Conservation (phyloP, 257 asterid species). For the Solanum appendiculatum region DNA sequence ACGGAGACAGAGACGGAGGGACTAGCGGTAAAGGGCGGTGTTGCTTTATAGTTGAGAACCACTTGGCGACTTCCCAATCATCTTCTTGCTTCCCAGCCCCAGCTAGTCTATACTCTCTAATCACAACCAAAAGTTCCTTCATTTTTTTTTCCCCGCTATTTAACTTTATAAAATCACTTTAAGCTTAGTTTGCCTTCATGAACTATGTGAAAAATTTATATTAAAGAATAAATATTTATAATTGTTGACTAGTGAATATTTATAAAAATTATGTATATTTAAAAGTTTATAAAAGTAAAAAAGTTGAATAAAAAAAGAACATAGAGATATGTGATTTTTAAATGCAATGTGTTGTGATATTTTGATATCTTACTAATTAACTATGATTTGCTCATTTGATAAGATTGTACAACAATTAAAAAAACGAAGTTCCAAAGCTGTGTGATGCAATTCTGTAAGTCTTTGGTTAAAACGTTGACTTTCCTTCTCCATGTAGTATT, state of each 20-base stretch:
- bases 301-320: rapidly evolving
- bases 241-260: too few relatives aligned
- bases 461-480: background rate
- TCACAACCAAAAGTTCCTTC: background rate
- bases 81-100: background rate
- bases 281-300: too few relatives aligned
- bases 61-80: background rate
- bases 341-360: too few relatives aligned
- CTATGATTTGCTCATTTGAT: too few relatives aligned
- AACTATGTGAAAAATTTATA: too few relatives aligned
- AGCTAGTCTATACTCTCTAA: background rate
- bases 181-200: too few relatives aligned
- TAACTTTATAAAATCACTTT: too few relatives aligned
- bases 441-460: background rate
- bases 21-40: background rate
- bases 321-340: too few relatives aligned
- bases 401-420: background rate
- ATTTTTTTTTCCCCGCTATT: too few relatives aligned
- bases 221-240: too few relatives aligned
- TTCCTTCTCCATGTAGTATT: background rate
- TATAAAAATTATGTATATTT: too few relatives aligned
- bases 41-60: background rate
- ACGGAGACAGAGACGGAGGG: background rate
- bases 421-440: background rate
- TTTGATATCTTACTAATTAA: too few relatives aligned